These are phyloP conservation scores for Ophiocordyceps polyrhachis-furcata DNA, from an alignment of 2,329 filamentous ascomycete genomes.

Conservation along the genomic window DNA sequence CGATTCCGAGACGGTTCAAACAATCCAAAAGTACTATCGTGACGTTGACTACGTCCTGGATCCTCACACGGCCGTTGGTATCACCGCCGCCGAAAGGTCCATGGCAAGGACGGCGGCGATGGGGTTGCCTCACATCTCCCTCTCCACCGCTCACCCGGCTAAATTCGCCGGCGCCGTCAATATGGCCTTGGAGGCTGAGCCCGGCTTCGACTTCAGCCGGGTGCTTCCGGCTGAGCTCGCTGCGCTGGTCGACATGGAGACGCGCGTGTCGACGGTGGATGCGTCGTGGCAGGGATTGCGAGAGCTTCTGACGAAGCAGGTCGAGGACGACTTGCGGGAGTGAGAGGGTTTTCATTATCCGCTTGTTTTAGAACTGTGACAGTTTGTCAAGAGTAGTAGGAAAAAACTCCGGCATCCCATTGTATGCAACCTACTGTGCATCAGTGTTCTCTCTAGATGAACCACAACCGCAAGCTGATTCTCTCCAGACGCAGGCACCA, in stretches of 20 bases:
- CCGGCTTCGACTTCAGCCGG: constrained; percentile 55
- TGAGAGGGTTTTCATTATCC: not conserved
- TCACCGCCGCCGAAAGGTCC: constrained; percentile 57
- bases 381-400: too few relatives aligned
- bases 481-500: too few relatives aligned
- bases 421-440: too few relatives aligned
- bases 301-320: constrained; percentile 41
- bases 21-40: constrained; percentile 37
- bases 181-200: constrained; percentile 49
- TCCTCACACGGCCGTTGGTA: constrained; percentile 78
- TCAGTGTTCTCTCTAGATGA: too few relatives aligned
- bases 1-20: constrained; percentile 47
- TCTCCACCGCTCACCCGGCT: constrained; percentile 88
- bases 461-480: too few relatives aligned
- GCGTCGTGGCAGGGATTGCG: constrained; percentile 59
- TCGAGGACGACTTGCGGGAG: not conserved
- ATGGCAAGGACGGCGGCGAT: constrained; percentile 32
- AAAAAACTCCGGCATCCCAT: too few relatives aligned
- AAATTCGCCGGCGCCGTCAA: constrained; percentile 85
- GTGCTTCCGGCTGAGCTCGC: constrained; percentile 21
- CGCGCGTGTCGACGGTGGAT: constrained; percentile 49
- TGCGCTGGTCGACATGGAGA: constrained; percentile 30
- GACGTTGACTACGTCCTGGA: constrained; percentile 66
- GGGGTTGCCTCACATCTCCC: constrained; percentile 52
- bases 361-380: too few relatives aligned